Percentiles rank a stretch among this genome's conserved stretches.
These are phyloP conservation scores for Carpinus fangiana DNA, from an alignment of 306 rosid genomes.

Conservation along the genomic window DNA sequence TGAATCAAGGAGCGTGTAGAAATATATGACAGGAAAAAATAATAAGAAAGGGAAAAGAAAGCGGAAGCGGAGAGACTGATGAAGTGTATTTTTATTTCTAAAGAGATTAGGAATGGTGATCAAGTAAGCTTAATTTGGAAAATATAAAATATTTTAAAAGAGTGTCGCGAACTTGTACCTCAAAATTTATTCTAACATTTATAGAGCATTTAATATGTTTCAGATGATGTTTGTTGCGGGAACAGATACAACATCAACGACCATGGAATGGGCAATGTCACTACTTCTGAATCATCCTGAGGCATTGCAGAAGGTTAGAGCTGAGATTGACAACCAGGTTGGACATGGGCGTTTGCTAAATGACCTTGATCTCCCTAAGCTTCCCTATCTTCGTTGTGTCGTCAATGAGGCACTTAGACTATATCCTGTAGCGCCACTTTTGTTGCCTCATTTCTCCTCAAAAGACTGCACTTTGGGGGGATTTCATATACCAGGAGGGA, in stretches of 20 bases:
- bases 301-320: conserved; percentile 21
- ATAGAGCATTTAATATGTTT: neutral
- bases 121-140: no score
- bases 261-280: conserved; percentile 43
- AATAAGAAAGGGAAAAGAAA: no score
- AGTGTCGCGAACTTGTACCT: no score
- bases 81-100: no score
- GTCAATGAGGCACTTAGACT: conserved; percentile 44
- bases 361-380: conserved; percentile 32
- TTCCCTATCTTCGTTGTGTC: conserved; percentile 25
- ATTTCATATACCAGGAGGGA: conserved; percentile 43
- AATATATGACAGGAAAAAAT: no score
- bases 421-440: conserved; percentile 36
- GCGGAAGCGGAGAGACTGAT: no score
- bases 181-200: neutral
- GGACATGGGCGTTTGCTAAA: conserved; percentile 22
- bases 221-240: conserved; percentile 27
- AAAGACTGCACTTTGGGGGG: conserved; percentile 35
- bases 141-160: no score
- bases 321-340: conserved; percentile 10
- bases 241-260: conserved; percentile 29
- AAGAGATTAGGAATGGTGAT: no score
- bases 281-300: conserved; percentile 34
- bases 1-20: no score
- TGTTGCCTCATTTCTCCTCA: conserved; percentile 47